Conservation (phyloP, 2,329 filamentous ascomycete genomes). For the Pseudogymnoascus sp. region DNA sequence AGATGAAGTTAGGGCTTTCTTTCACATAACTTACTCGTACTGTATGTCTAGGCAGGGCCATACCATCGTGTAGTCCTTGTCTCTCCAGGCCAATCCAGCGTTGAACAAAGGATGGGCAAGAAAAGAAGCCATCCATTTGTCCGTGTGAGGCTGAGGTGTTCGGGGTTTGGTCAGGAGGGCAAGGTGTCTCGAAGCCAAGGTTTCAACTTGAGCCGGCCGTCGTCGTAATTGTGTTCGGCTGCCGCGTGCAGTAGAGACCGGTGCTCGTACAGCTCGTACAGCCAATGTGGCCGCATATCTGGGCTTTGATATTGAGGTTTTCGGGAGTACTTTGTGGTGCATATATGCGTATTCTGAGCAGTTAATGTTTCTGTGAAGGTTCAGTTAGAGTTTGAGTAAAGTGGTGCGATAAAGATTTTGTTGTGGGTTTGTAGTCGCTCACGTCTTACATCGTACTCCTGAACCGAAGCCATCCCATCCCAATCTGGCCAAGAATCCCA, state of each 20-base stretch:
- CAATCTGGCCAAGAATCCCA: constrained; percentile 2
- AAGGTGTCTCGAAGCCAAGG: constrained; percentile 2
- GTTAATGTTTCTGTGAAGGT: not conserved
- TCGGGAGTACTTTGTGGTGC: not conserved
- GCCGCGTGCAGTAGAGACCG: not conserved
- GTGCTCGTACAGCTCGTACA: not conserved
- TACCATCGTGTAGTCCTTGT: not conserved
- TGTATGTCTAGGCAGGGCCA: not conserved
- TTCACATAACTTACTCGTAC: not conserved
- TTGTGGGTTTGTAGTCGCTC: not conserved
- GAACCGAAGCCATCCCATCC: constrained; percentile 5
- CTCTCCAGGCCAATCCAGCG: not conserved
- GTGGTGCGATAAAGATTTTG: not conserved
- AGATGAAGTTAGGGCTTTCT: not conserved
- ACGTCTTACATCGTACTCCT: not conserved
- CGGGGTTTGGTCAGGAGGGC: not conserved
- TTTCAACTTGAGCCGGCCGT: not conserved
- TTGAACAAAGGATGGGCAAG: not conserved
- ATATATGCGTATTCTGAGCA: not conserved
- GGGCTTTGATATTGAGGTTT: not conserved
- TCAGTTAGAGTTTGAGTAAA: constrained; percentile 2
- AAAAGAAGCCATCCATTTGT: not conserved
- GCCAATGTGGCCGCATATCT: not conserved
- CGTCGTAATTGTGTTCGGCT: not conserved
- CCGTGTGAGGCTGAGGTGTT: not conserved